Evolutionary conservation across 2,329 filamentous ascomycete species (phyloP), one percentile per base, ranked within the genome.

Genomic region (Fusarium napiforme): DNA sequence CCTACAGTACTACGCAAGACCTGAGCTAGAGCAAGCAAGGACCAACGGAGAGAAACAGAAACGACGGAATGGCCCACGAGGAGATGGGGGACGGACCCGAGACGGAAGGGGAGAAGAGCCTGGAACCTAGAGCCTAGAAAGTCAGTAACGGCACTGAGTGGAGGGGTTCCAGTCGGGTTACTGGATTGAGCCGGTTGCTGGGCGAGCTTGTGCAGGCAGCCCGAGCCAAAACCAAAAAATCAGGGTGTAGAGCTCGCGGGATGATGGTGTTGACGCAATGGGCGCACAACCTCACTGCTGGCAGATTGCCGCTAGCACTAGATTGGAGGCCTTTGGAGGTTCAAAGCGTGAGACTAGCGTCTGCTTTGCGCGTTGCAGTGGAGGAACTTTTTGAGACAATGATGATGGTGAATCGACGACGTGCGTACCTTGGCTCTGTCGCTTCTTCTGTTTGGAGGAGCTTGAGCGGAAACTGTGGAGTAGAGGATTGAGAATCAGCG

Each of bases 201-300:
- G 71, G 64, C 59, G 52, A 66, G 67, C 56, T 63, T 53, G 60
- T 57, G 45, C 57, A 70, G 62, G 45, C 64, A 70, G 62, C 21
- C 28, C 16, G 16, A 64, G 53, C 57, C 57, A 67, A 26, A 61
- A 47, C 40, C 52, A 42, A 40, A 76, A 69, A 67, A 71, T 66
- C 68, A 71, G 65, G 67, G 64, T 67, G 74, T 60, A 67, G 47
- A 67, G 71, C 63, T 75, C 64, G 43, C 55, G 42, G 69, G 72
- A 71, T 71, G 65, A 71, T 74, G 74, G 75, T 78, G 75, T 78
- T 78, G 77, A 78, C 77, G 77, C 77, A 78, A 78, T 78, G 67
- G 74, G 69, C 65, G 74, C 69, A 73, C 72, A 67, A 68, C 59
- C 50, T 64, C 63, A 63, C 71, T 60, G 67, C 62, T 72, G 68